Evolutionary conservation across 345 rosid genomes (phyloP).

Genomic region (Ceriops decandra): DNA sequence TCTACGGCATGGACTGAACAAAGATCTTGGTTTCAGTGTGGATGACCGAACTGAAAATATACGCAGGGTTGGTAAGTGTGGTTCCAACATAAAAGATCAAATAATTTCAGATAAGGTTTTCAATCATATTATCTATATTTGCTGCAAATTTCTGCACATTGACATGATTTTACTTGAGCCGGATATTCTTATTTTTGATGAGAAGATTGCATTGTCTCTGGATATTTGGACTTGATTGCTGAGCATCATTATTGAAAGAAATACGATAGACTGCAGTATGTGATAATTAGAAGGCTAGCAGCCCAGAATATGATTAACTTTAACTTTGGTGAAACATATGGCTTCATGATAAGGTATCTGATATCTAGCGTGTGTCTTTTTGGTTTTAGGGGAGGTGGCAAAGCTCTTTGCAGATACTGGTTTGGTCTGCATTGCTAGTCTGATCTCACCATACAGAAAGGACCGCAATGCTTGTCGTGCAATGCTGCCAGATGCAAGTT

Average conservation of each 20-base stretch:
- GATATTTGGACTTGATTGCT: neutral
- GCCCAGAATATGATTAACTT: neutral
- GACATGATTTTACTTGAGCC: no score
- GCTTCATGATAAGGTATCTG: neutral
- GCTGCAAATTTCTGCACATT: no score
- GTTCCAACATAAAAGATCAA: neutral
- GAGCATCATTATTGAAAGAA: neutral
- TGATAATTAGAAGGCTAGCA: neutral
- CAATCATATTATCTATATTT: no score
- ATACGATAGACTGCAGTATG: neutral
- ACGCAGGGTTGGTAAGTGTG: constrained; percentile 81
- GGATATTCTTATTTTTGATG: neutral
- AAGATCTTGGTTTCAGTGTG: constrained; percentile 73
- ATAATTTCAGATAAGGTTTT: no score
- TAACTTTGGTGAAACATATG: neutral
- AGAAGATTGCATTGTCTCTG: neutral
- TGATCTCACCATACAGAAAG: constrained; percentile 87
- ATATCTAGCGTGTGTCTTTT: constrained; percentile 7
- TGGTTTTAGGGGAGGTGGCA: constrained; percentile 70
- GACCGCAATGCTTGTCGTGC: constrained; percentile 87
- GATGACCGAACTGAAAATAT: constrained; percentile 90
- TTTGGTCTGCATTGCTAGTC: constrained; percentile 80
- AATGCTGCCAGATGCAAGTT: constrained; percentile 55
- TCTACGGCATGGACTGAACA: constrained; percentile 84
- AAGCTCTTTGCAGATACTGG: constrained; percentile 94